Evolutionary conservation across 2,329 filamentous ascomycete genomes (phyloP).

Genomic region (Pezizomycotina sp.): DNA sequence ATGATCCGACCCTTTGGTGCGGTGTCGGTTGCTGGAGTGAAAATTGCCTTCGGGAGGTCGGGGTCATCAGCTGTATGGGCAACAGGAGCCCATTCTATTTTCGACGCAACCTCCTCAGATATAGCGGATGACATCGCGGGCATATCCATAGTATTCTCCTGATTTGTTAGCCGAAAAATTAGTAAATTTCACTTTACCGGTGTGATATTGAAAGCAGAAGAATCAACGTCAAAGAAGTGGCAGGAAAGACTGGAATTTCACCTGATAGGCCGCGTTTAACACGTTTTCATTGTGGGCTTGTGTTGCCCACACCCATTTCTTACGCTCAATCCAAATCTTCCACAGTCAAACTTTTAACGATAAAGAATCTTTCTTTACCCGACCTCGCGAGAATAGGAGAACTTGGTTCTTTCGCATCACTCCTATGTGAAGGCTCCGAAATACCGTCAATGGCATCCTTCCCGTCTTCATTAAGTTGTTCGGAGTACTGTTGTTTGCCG

Average conservation of each 20-base stretch:
- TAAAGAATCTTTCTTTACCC: slow-evolving; percentile 63
- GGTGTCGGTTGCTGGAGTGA: slow-evolving; percentile 59
- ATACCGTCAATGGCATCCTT: slow-evolving; percentile 9
- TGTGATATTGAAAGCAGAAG: slow-evolving; percentile 30
- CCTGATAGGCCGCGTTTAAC: slow-evolving; percentile 69
- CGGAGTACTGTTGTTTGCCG: slow-evolving; percentile 15
- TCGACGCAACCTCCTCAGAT: slow-evolving; percentile 54
- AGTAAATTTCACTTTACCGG: slow-evolving; percentile 68
- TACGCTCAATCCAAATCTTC: slow-evolving; percentile 85
- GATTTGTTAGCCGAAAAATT: slow-evolving; percentile 96
- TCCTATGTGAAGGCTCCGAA: slow-evolving; percentile 11
- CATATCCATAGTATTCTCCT: slow-evolving; percentile 91
- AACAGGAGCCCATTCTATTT: slow-evolving; percentile 52
- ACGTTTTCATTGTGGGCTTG: slow-evolving; percentile 81
- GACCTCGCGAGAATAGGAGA: slow-evolving; percentile 14
- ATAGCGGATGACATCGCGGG: slow-evolving; percentile 76
- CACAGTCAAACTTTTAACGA: slow-evolving; percentile 80
- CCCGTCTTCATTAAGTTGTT: slow-evolving; percentile 4
- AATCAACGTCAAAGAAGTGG: slow-evolving; percentile 10
- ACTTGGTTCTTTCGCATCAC: slow-evolving; percentile 3
- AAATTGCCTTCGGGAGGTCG: slow-evolving; percentile 62
- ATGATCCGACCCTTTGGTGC: slow-evolving; percentile 75
- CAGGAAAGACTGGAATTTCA: slow-evolving; percentile 30
- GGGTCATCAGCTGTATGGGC: slow-evolving; percentile 38
- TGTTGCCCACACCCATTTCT: slow-evolving; percentile 83